Percentiles rank a stretch among this genome's conserved stretches.
Conservation (phyloP, 495 filamentous ascomycete species). For the Xylaria scruposa region DNA sequence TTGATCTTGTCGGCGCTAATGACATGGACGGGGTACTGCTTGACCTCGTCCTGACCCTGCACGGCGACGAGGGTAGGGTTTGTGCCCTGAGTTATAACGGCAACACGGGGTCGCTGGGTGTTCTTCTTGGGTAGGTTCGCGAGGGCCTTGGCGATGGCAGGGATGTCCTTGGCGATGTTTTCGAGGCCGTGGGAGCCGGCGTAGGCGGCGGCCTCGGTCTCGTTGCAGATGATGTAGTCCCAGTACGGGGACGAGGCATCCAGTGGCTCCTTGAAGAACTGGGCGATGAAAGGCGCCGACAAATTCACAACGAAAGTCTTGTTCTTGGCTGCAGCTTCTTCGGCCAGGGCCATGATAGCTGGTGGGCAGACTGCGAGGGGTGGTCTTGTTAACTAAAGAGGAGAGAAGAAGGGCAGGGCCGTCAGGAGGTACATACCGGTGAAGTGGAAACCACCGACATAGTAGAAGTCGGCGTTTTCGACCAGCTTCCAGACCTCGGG, state of each 20-base stretch:
- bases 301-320: conserved; percentile 92
- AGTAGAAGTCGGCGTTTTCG: conserved; percentile 86
- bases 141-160: conserved; percentile 85
- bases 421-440: conserved; percentile 45
- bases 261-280: conserved; percentile 97
- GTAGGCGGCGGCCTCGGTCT: conserved; percentile 88
- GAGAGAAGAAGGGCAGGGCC: background rate
- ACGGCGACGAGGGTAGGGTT: conserved; percentile 83
- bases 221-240: conserved; percentile 97
- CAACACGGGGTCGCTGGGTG: conserved; percentile 74
- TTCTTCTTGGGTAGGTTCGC: conserved; percentile 92
- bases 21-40: conserved; percentile 78
- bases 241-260: conserved; percentile 86
- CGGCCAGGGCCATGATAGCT: conserved; percentile 83
- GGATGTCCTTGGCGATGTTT: conserved; percentile 72
- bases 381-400: conserved; percentile 20
- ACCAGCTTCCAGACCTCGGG: conserved; percentile 90
- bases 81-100: conserved; percentile 93
- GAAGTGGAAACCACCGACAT: conserved; percentile 84
- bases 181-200: conserved; percentile 74
- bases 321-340: conserved; percentile 86
- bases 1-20: conserved; percentile 78
- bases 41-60: conserved; percentile 70
- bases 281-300: conserved; percentile 91
- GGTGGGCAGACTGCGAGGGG: conserved; percentile 83